Base-by-base conservation (phyloP, 805 yeast species). In the Candida schatavii region DNA sequence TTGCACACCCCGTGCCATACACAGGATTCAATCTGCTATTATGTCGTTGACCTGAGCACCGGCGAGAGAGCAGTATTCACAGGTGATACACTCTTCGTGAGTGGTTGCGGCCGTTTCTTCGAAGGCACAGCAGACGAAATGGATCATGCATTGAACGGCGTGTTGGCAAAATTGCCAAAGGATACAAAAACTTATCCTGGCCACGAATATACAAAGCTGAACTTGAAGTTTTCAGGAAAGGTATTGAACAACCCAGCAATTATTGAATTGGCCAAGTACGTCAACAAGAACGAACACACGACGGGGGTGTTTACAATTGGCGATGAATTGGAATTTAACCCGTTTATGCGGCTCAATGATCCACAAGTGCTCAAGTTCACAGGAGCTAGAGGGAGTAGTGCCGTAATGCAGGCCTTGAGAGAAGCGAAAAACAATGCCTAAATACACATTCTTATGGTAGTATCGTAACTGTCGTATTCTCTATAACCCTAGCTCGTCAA, bases 1-100 rank as follows among this genome's bases (percentile, higher is more conserved):
- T 70, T 91, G 30, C 91, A 91, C 63, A 93, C 99, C 0, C 99
- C 99, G 3, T 93, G 99, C 59, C 99, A 93, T 62, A 93, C 99
- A 0, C 93, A 85, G 63, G 99, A 93, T 64, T 88, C 96, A 3
- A 86, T 93, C 46, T 91, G 98, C 57, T 93, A 88, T 63, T 85
- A 64, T 52, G 88, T 78, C 0, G 68, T 69, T 36, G 98, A 91
- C 58, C 51, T 59, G n/a, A 58, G 61, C 27, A 78, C 89, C 0
- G 74, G 72, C 26, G 79, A 88, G 50, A 72, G 71, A 48, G 89
- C 85, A 3, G 89, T 93, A 2, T 88, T 93, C 66, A 88, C 97
- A 0, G 99, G 99, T 10, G 99, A 93, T 63, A 93, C 99, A 0
- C 70, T 93, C 33, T 93, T 93, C 66, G 85, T 78, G 35, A 87